Evolutionary conservation across 2,329 filamentous ascomycete species (phyloP).

Genomic region (Talaromyces sp.): DNA sequence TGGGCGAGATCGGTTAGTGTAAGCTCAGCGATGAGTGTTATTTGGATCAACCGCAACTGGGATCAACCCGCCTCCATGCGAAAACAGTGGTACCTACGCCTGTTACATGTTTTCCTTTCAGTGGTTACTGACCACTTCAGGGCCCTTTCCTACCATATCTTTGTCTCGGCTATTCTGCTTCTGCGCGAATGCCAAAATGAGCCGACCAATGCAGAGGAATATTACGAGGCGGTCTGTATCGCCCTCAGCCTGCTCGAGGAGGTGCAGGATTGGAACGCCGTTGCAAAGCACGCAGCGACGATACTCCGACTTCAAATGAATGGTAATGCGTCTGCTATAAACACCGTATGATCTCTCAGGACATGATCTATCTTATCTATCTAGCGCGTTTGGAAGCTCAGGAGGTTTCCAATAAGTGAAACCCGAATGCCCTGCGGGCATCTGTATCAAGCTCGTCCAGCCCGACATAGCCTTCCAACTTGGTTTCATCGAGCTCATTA

Average conservation of each 20-base stretch:
- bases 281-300: not conserved
- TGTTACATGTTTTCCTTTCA: not conserved
- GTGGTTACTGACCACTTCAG: not conserved
- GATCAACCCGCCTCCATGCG: not conserved
- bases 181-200: not conserved
- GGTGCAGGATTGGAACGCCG: not conserved
- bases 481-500: not conserved
- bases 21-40: not conserved
- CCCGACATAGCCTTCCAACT: not conserved
- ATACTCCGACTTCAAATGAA: not conserved
- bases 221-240: not conserved
- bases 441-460: constrained; percentile 3
- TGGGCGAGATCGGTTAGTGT: not conserved
- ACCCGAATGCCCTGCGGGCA: not conserved
- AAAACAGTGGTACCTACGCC: not conserved
- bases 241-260: not conserved
- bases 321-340: not conserved
- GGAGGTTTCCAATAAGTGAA: not conserved
- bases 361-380: not conserved
- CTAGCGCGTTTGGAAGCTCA: not conserved
- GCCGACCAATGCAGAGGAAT: not conserved
- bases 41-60: not conserved
- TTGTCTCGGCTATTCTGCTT: not conserved
- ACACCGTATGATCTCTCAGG: not conserved
- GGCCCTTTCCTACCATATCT: not conserved